These are phyloP conservation scores for Alternaria brassicicola DNA, from an alignment of 2,329 filamentous ascomycete species.

Conservation along the genomic window DNA sequence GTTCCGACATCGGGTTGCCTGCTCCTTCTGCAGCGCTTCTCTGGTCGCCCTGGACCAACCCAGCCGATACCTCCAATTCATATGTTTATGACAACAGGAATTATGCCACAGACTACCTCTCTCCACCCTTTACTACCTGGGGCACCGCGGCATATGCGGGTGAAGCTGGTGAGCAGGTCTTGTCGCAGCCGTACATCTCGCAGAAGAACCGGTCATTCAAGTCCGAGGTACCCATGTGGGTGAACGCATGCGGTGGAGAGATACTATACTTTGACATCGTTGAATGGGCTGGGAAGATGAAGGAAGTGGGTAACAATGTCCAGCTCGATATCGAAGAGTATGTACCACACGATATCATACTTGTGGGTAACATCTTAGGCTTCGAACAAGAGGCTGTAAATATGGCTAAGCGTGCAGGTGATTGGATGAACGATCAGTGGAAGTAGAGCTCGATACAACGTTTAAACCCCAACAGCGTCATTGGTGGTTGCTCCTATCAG, in stretches of 20 bases:
- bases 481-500: not conserved
- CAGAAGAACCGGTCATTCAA: slow-evolving; percentile 49
- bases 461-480: rapidly evolving
- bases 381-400: slow-evolving; percentile 50
- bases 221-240: slow-evolving; percentile 50
- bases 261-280: slow-evolving; percentile 51
- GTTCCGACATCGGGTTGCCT: slow-evolving; percentile 40
- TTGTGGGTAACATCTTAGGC: slow-evolving; percentile 50
- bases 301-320: slow-evolving; percentile 50
- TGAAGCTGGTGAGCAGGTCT: slow-evolving; percentile 11
- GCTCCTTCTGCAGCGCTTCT: slow-evolving; percentile 49
- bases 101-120: slow-evolving; percentile 52
- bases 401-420: slow-evolving; percentile 47
- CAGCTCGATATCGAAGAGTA: slow-evolving; percentile 50
- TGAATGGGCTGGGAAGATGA: slow-evolving; percentile 49
- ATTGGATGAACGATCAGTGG: slow-evolving; percentile 34
- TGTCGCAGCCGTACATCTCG: slow-evolving; percentile 48
- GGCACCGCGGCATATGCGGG: slow-evolving; percentile 48
- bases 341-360: slow-evolving; percentile 56
- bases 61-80: slow-evolving; percentile 34
- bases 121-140: slow-evolving; percentile 50
- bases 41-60: slow-evolving; percentile 54
- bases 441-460: not conserved
- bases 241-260: slow-evolving; percentile 52
- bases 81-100: slow-evolving; percentile 42